Conservation (phyloP, 192 early-diverging fungal species). For the Coemansia reversa region DNA sequence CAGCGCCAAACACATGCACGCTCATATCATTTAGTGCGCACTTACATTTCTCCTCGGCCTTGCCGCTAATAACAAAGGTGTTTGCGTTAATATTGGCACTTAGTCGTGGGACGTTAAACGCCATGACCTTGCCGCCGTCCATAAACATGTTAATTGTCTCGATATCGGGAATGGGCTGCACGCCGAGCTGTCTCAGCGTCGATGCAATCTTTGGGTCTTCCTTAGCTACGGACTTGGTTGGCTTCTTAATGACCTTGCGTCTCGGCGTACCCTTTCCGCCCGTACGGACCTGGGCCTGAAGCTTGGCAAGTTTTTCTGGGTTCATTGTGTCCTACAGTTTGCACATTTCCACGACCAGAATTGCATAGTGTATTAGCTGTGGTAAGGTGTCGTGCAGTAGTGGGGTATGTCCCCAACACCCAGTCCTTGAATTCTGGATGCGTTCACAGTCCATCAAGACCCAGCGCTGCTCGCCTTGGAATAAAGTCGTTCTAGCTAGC, state of each 20-base stretch:
- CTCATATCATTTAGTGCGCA: not conserved
- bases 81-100: constrained; percentile 81
- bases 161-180: constrained; percentile 79
- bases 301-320: constrained; percentile 91
- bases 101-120: constrained; percentile 85
- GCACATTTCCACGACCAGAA: not conserved
- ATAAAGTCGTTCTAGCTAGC: no score
- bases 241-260: constrained; percentile 82
- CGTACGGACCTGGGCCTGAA: constrained; percentile 86
- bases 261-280: constrained; percentile 93
- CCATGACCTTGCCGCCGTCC: constrained; percentile 86
- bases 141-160: constrained; percentile 99
- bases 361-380: not conserved
- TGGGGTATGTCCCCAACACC: no score
- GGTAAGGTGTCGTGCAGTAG: no score
- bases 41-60: constrained; percentile 58
- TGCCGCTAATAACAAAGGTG: constrained; percentile 94
- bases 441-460: no score
- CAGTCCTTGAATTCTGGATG: no score
- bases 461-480: not conserved
- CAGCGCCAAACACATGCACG: not conserved
- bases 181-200: constrained; percentile 88
- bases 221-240: constrained; percentile 57
- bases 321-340: constrained; percentile 57
- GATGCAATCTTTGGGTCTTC: constrained; percentile 95